phyloP scores from a whole-genome alignment of 345 rosid genomes.

The Arabidopsis thaliana region DNA sequence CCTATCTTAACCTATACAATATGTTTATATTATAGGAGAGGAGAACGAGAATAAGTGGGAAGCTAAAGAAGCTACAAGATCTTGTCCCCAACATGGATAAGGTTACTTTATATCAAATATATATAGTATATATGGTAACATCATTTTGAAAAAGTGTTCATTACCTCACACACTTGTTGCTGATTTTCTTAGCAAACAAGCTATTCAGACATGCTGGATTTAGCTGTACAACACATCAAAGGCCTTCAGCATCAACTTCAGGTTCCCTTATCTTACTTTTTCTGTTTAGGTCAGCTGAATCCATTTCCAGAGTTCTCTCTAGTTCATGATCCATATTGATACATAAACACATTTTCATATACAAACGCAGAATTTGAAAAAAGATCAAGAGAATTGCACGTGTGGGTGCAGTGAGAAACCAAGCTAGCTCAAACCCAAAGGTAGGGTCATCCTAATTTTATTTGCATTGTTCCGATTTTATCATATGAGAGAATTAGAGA shows the following conservation, averaged over 20 bases:
- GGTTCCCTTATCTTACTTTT: slow-evolving; percentile 50
- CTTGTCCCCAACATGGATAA: slow-evolving; percentile 99
- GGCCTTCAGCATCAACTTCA: slow-evolving; percentile 90
- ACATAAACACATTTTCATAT: background rate
- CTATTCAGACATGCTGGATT: slow-evolving; percentile 95
- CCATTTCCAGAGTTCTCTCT: slow-evolving; percentile 7
- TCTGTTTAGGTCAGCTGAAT: slow-evolving; percentile 9
- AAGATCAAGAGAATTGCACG: slow-evolving; percentile 71
- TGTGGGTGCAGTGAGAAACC: slow-evolving; percentile 61
- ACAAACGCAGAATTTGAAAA: slow-evolving; percentile 67
- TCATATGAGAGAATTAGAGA: slow-evolving; percentile 30
- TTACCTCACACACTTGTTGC: slow-evolving; percentile 1
- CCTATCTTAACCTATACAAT: background rate
- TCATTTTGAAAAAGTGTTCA: background rate
- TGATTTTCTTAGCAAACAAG: slow-evolving; percentile 81
- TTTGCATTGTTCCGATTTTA: background rate
- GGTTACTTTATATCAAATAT: slow-evolving; percentile 50
- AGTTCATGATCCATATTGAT: background rate
- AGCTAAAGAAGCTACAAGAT: slow-evolving; percentile 91
- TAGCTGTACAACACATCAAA: slow-evolving; percentile 95
- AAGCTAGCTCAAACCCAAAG: slow-evolving; percentile 16
- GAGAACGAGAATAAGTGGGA: slow-evolving; percentile 94
- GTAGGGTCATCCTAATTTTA: slow-evolving; percentile 28
- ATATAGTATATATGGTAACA: background rate
- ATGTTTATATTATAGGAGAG: slow-evolving; percentile 65